Conservation (phyloP, 2,329 filamentous ascomycete species). For the Incumbomyces delicatus region DNA sequence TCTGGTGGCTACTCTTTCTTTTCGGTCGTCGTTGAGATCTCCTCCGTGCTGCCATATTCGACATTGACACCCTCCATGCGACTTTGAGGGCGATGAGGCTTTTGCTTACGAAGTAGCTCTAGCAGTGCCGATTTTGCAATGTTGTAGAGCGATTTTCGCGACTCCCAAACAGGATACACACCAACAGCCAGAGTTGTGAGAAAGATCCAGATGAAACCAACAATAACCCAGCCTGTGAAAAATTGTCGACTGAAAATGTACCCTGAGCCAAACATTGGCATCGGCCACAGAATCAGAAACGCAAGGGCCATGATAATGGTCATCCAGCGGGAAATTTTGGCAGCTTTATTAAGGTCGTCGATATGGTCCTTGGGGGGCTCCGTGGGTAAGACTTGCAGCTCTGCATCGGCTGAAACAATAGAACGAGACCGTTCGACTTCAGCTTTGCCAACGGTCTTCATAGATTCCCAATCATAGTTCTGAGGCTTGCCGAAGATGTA, state of each 20-base stretch:
- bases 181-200: constrained; percentile 63
- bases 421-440: constrained; percentile 56
- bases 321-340: constrained; percentile 45
- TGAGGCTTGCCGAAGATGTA: constrained; percentile 54
- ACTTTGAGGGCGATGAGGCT: constrained; percentile 22
- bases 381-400: constrained; percentile 45
- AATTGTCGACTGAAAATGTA: constrained; percentile 77
- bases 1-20: constrained; percentile 19
- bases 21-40: constrained; percentile 34
- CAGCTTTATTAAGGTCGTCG: constrained; percentile 40
- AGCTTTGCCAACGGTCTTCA: constrained; percentile 66
- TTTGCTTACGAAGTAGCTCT: constrained; percentile 44
- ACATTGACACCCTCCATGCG: constrained; percentile 21
- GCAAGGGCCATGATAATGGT: constrained; percentile 58
- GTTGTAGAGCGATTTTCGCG: constrained; percentile 54
- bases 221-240: constrained; percentile 65
- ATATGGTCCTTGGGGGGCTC: constrained; percentile 29
- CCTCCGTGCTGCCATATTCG: constrained; percentile 32
- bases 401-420: constrained; percentile 44
- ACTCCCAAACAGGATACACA: constrained; percentile 72
- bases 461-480: constrained; percentile 77
- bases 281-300: constrained; percentile 76
- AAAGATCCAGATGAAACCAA: constrained; percentile 74
- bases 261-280: constrained; percentile 74
- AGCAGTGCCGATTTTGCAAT: constrained; percentile 53